These are phyloP conservation scores for Aspergillus carlsbadensis DNA, from an alignment of 495 filamentous ascomycete genomes.

Conservation along the genomic window DNA sequence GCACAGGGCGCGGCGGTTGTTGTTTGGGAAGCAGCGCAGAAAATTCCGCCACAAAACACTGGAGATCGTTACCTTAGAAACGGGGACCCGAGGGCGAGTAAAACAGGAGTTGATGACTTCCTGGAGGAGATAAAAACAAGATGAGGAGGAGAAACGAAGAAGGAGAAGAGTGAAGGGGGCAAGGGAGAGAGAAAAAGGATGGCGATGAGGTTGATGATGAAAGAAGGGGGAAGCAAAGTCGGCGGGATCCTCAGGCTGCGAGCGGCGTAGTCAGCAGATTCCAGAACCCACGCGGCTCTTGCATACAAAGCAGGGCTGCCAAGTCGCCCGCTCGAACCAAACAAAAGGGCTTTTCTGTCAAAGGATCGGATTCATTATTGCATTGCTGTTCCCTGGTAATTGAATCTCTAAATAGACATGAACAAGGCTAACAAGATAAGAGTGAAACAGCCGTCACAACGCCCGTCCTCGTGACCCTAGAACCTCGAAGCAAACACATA, in stretches of 20 bases:
- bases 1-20: slow-evolving; percentile 4
- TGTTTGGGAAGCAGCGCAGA: slow-evolving; percentile 8
- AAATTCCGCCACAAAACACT: slow-evolving; percentile 16
- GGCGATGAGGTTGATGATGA: slow-evolving; percentile 24
- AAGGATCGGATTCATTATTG: background rate
- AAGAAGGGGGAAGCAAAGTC: slow-evolving; percentile 22
- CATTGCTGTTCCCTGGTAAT: background rate
- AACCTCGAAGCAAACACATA: background rate
- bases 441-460: slow-evolving; percentile 6
- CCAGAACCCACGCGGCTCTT: slow-evolving; percentile 23
- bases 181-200: slow-evolving; percentile 16
- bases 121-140: background rate
- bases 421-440: slow-evolving; percentile 1
- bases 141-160: background rate
- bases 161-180: slow-evolving; percentile 7
- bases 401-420: background rate
- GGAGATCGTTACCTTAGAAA: slow-evolving; percentile 8
- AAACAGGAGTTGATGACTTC: background rate
- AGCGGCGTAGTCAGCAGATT: slow-evolving; percentile 15
- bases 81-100: background rate
- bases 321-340: slow-evolving; percentile 1
- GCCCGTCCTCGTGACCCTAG: slow-evolving; percentile 4
- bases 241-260: slow-evolving; percentile 1
- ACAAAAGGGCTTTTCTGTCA: background rate
- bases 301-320: slow-evolving; percentile 12